phyloP scores from a whole-genome alignment of 2,329 filamentous ascomycete species.

The Sporothrix euskadiensis region DNA sequence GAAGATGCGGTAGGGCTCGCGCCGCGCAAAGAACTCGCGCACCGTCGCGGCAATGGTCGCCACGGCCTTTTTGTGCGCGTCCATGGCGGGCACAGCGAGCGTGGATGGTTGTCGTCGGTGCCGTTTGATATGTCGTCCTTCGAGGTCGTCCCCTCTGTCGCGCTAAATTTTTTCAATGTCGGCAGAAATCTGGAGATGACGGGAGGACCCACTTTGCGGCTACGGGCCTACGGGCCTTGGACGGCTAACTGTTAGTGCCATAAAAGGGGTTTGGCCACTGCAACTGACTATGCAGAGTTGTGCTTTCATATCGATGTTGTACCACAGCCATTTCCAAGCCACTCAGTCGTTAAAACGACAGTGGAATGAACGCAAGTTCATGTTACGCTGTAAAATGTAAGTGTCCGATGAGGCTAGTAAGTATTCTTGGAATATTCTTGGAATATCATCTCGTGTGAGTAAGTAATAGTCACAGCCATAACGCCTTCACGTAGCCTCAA shows the following conservation, averaged over 20 bases:
- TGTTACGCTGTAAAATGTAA: too few species aligned
- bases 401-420: too few species aligned
- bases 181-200: slow-evolving; percentile 10
- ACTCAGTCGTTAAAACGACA: too few species aligned
- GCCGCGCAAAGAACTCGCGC: slow-evolving; percentile 49
- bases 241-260: neutral
- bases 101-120: neutral
- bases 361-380: too few species aligned
- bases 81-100: slow-evolving; percentile 45
- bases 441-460: neutral
- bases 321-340: too few species aligned
- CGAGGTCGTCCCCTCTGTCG: neutral
- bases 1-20: slow-evolving; percentile 68
- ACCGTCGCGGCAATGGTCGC: slow-evolving; percentile 51
- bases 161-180: neutral
- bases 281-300: too few species aligned
- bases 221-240: neutral
- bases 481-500: neutral
- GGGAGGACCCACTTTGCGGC: slow-evolving; percentile 14
- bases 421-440: too few species aligned
- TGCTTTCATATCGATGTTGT: too few species aligned
- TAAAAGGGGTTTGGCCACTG: neutral
- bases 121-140: neutral
- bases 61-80: slow-evolving; percentile 53
- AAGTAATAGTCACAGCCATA: neutral